phyloP scores from a whole-genome alignment of 2,329 filamentous ascomycete genomes.

The Fusarium oxysporum region DNA sequence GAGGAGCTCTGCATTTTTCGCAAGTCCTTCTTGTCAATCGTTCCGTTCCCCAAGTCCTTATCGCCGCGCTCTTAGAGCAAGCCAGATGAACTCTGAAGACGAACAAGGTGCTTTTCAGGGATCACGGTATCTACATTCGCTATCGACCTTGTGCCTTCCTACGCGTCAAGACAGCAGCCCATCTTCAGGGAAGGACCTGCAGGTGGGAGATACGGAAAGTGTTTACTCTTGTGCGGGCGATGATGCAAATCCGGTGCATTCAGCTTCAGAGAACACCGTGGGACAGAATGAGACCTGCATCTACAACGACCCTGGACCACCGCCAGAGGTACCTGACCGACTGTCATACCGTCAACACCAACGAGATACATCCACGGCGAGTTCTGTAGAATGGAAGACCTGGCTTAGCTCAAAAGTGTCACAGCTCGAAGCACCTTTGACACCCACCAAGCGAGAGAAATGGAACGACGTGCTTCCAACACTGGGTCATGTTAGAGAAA shows the following conservation, averaged over 20 bases:
- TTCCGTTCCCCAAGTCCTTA: conserved; percentile 68
- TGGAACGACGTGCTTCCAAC: conserved; percentile 4
- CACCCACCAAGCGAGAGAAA: conserved; percentile 17
- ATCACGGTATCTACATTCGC: conserved; percentile 54
- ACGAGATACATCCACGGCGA: conserved; percentile 55
- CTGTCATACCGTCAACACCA: conserved; percentile 45
- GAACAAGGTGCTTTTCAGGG: conserved; percentile 44
- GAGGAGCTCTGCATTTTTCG: conserved; percentile 63
- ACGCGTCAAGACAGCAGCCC: conserved; percentile 54
- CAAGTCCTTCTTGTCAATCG: conserved; percentile 62
- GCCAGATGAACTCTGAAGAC: conserved; percentile 54
- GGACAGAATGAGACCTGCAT: background rate
- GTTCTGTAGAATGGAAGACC: conserved; percentile 66
- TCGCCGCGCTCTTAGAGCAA: conserved; percentile 62
- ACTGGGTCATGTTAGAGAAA: conserved; percentile 60
- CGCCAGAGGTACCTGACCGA: conserved; percentile 13
- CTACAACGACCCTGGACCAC: conserved; percentile 22
- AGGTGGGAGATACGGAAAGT: conserved; percentile 59
- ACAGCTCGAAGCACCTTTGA: conserved; percentile 54
- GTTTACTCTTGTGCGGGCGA: conserved; percentile 57
- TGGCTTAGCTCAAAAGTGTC: conserved; percentile 65
- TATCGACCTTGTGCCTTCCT: conserved; percentile 55
- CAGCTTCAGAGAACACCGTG: background rate
- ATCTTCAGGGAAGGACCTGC: conserved; percentile 54
- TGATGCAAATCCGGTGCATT: conserved; percentile 28